A percentile compares a stretch with the other conserved stretches of the same genome.
These are phyloP conservation scores for Penicillium concentricum DNA, from an alignment of 2,329 filamentous ascomycete species.

Conservation along the genomic window DNA sequence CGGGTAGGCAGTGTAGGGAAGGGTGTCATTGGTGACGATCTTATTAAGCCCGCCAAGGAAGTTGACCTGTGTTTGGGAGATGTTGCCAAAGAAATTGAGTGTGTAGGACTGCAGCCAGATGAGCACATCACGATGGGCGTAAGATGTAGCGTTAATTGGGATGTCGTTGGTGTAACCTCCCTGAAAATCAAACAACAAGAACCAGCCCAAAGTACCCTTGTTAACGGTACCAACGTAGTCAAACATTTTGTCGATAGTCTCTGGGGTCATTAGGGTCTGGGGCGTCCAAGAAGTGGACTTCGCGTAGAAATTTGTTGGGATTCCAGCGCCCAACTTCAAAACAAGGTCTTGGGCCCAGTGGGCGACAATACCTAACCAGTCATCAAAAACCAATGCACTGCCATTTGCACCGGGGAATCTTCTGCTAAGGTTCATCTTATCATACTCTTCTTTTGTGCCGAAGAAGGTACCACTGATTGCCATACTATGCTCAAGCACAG, in stretches of 20 bases:
- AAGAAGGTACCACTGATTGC: conserved; percentile 1
- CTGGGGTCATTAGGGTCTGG: not conserved
- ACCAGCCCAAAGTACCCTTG: not conserved
- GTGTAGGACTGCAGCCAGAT: conserved; percentile 63
- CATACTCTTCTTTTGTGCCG: not conserved
- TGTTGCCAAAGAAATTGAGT: conserved; percentile 46
- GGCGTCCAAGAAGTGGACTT: not conserved
- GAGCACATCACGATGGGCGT: conserved; percentile 62
- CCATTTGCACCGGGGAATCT: conserved; percentile 26
- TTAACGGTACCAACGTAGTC: not conserved
- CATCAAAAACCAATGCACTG: conserved; percentile 33
- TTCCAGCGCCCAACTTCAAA: not conserved
- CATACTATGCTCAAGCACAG: not conserved
- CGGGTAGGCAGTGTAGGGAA: not conserved
- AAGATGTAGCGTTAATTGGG: conserved; percentile 56
- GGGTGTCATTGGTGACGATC: conserved; percentile 5
- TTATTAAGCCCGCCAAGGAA: conserved; percentile 8
- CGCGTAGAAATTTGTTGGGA: not conserved
- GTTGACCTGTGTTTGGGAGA: conserved; percentile 31
- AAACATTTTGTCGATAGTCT: not conserved
- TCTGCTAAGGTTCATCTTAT: not conserved
- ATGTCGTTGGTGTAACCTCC: conserved; percentile 53
- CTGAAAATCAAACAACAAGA: conserved; percentile 53
- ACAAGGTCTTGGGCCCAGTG: not conserved
- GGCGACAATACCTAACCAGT: not conserved